These are phyloP conservation scores for Aspergillus funiculosus DNA, from an alignment of 495 filamentous ascomycete species.

Conservation along the genomic window DNA sequence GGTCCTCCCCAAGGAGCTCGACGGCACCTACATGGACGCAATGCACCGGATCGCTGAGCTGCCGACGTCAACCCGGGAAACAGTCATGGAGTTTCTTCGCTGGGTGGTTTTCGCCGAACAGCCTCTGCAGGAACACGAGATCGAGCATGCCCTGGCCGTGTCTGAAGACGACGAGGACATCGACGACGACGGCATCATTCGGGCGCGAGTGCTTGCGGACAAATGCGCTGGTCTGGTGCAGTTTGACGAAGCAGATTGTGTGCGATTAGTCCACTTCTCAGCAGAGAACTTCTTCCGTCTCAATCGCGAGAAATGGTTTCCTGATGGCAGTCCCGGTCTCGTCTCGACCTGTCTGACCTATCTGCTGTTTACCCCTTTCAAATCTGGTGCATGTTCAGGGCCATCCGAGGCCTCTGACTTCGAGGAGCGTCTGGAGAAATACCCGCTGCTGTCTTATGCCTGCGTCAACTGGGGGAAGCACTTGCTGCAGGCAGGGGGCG, in stretches of 20 bases:
- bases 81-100: conserved; percentile 6
- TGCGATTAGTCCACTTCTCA: conserved; percentile 3
- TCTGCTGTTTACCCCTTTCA: conserved; percentile 4
- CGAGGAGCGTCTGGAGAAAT: not conserved
- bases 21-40: conserved; percentile 8
- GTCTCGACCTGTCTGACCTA: conserved; percentile 2
- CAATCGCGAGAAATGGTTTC: conserved; percentile 2
- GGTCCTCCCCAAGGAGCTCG: conserved; percentile 8
- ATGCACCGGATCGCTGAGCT: conserved; percentile 4
- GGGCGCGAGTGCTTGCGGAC: conserved; percentile 1
- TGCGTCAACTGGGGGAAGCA: conserved; percentile 8
- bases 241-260: conserved; percentile 7
- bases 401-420: conserved; percentile 6
- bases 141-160: conserved; percentile 9
- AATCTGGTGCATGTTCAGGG: conserved; percentile 3
- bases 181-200: conserved; percentile 7
- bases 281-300: conserved; percentile 5
- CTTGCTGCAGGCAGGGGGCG: not conserved
- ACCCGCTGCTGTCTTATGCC: conserved; percentile 9
- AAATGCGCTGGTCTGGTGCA: conserved; percentile 12
- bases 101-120: conserved; percentile 9
- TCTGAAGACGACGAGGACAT: conserved; percentile 1
- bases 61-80: not conserved
- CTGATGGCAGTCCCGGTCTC: not conserved
- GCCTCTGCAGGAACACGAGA: not conserved